Percentiles rank a stretch among this genome's conserved stretches.
Conservation (phyloP, 1,284 basidiomycete genomes). For the Coniophora puteana region DNA sequence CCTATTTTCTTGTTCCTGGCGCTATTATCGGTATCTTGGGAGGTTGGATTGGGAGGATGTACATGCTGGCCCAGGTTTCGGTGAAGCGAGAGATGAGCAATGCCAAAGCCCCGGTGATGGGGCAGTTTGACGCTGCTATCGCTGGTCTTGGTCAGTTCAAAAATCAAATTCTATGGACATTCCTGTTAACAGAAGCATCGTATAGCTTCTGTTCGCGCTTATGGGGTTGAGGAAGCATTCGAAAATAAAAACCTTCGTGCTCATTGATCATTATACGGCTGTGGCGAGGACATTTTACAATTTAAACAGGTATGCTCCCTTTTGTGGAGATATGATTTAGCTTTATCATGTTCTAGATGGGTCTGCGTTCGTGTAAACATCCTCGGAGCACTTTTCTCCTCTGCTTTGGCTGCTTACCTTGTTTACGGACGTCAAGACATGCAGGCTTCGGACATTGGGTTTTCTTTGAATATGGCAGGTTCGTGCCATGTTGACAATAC, state of each 20-base stretch:
- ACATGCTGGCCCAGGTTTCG: constrained; percentile 39
- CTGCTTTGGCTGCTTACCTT: constrained; percentile 47
- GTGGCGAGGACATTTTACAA: constrained; percentile 48
- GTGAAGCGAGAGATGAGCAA: constrained; percentile 44
- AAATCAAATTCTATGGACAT: neutral
- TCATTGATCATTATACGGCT: constrained; percentile 47
- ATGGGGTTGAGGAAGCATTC: constrained; percentile 48
- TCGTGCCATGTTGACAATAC: neutral
- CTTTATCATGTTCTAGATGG: constrained; percentile 40
- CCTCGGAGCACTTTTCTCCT: constrained; percentile 49
- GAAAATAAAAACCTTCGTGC: constrained; percentile 37
- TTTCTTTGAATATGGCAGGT: constrained; percentile 47
- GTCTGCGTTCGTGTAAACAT: constrained; percentile 47
- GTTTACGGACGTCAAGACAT: constrained; percentile 28
- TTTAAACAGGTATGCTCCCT: constrained; percentile 40
- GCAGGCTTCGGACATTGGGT: constrained; percentile 43
- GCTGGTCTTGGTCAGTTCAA: constrained; percentile 50
- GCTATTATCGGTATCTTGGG: constrained; percentile 37
- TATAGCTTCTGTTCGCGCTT: constrained; percentile 59
- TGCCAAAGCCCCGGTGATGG: constrained; percentile 38
- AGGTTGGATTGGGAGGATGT: constrained; percentile 39
- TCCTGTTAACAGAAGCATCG: neutral
- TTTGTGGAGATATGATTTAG: neutral
- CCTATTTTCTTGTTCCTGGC: constrained; percentile 34
- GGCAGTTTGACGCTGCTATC: constrained; percentile 37